Evolutionary conservation across 2,329 filamentous ascomycete species (phyloP).

Genomic region (Ceratocystis diversiconidia): DNA sequence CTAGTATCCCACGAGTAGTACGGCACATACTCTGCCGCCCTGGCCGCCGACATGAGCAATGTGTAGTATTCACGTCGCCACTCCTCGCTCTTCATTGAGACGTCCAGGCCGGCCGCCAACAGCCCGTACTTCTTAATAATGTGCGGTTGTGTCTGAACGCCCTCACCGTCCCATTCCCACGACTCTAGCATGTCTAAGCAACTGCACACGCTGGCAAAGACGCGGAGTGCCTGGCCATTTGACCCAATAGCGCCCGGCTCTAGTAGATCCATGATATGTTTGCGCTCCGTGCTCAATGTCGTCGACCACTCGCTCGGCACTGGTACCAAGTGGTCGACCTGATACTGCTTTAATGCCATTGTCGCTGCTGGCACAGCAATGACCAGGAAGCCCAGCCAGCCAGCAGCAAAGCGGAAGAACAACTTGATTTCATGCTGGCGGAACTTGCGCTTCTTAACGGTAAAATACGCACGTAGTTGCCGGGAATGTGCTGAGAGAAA

Average conservation of each 20-base stretch:
- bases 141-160: slow-evolving; percentile 12
- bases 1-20: slow-evolving; percentile 56
- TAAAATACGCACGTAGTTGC: slow-evolving; percentile 51
- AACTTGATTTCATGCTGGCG: slow-evolving; percentile 56
- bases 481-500: slow-evolving; percentile 36
- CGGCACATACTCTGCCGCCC: slow-evolving; percentile 66
- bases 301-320: slow-evolving; percentile 14
- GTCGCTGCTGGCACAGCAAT: slow-evolving; percentile 10
- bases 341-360: slow-evolving; percentile 10
- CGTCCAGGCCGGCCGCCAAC: slow-evolving; percentile 39
- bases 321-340: slow-evolving; percentile 14
- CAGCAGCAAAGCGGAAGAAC: slow-evolving; percentile 41
- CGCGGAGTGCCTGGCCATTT: slow-evolving; percentile 6
- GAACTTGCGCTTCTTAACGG: slow-evolving; percentile 61
- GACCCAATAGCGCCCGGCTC: slow-evolving; percentile 10
- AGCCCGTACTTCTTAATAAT: slow-evolving; percentile 13
- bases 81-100: slow-evolving; percentile 60
- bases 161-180: slow-evolving; percentile 15
- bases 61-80: slow-evolving; percentile 83
- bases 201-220: slow-evolving; percentile 5
- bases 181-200: slow-evolving; percentile 13
- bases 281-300: slow-evolving; percentile 2
- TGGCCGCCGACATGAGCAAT: slow-evolving; percentile 61
- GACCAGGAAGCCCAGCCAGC: slow-evolving; percentile 12
- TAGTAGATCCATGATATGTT: slow-evolving; percentile 11